These are phyloP conservation scores for Pseudogymnoascus sp. DNA, from an alignment of 2,329 filamentous ascomycete species.

Conservation along the genomic window DNA sequence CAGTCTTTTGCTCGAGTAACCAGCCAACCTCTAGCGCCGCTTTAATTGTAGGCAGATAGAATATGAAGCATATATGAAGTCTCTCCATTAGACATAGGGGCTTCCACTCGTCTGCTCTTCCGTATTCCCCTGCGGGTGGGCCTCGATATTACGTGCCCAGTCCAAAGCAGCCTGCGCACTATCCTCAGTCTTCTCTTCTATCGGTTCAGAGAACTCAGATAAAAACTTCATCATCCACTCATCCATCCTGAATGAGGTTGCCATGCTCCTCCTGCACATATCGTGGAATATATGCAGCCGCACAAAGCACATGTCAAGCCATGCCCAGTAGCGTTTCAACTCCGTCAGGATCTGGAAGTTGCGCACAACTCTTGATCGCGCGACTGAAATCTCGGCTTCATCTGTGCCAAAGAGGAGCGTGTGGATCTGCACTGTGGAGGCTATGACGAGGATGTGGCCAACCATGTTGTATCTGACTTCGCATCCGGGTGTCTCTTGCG, in stretches of 20 bases:
- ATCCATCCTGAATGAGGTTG: conserved; percentile 35
- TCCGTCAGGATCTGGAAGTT: conserved; percentile 40
- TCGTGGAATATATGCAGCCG: conserved; percentile 37
- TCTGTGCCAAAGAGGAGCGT: conserved; percentile 36
- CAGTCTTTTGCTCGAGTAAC: conserved; percentile 9
- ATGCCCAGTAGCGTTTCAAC: conserved; percentile 37
- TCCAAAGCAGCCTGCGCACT: neutral
- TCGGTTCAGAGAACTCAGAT: conserved; percentile 27
- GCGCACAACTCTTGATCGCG: conserved; percentile 33
- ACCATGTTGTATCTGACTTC: conserved; percentile 39
- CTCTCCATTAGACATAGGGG: neutral
- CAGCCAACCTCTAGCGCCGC: neutral
- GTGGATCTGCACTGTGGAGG: conserved; percentile 41
- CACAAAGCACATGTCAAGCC: conserved; percentile 32
- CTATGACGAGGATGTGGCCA: conserved; percentile 40
- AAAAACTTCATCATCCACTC: conserved; percentile 37
- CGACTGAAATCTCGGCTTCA: conserved; percentile 30
- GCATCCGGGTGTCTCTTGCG: conserved; percentile 32
- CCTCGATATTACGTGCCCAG: neutral
- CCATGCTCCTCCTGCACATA: conserved; percentile 32
- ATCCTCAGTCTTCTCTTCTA: conserved; percentile 22
- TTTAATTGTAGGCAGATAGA: neutral
- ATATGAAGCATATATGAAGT: neutral
- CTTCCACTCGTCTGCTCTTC: neutral
- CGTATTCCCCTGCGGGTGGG: neutral